Conservation (phyloP, 2,329 filamentous ascomycete species). For the Neocucurbitaria cava region DNA sequence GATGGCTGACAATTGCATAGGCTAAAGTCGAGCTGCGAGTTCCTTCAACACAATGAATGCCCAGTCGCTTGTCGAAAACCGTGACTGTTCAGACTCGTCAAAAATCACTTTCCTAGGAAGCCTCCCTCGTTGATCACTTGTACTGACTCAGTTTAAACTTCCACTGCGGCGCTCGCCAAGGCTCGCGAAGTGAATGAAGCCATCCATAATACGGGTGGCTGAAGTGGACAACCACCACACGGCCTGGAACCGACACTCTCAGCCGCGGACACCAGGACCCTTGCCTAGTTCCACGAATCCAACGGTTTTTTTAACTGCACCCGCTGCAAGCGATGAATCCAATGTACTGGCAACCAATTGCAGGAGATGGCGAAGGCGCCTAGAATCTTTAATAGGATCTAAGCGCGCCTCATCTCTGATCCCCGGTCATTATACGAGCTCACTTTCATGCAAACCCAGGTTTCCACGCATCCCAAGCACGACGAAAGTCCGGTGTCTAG, state of each 20-base stretch:
- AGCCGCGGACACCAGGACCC: conserved; percentile 9
- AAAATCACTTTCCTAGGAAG: not conserved
- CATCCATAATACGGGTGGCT: not conserved
- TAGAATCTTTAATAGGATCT: conserved; percentile 7
- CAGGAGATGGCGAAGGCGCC: not conserved
- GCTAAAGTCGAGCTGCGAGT: not conserved
- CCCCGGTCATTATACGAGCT: conserved; percentile 5
- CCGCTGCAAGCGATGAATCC: conserved; percentile 8
- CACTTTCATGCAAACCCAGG: conserved; percentile 16
- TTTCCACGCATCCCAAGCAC: conserved; percentile 5
- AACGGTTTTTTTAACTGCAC: conserved; percentile 2
- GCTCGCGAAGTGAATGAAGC: not conserved
- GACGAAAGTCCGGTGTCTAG: too few species aligned
- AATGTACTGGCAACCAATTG: conserved; percentile 7
- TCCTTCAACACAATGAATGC: not conserved
- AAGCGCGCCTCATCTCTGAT: conserved; percentile 4
- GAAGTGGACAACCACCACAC: conserved; percentile 6
- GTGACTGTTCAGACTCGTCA: not conserved
- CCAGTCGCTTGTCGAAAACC: not conserved
- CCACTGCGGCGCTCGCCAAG: not conserved
- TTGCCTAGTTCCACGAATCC: conserved; percentile 9
- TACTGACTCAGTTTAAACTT: not conserved
- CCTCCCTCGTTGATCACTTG: not conserved
- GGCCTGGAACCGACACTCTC: conserved; percentile 6
- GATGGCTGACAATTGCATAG: not conserved